Conservation (phyloP, 2,329 filamentous ascomycete species). For the Fusarium buxicola region DNA sequence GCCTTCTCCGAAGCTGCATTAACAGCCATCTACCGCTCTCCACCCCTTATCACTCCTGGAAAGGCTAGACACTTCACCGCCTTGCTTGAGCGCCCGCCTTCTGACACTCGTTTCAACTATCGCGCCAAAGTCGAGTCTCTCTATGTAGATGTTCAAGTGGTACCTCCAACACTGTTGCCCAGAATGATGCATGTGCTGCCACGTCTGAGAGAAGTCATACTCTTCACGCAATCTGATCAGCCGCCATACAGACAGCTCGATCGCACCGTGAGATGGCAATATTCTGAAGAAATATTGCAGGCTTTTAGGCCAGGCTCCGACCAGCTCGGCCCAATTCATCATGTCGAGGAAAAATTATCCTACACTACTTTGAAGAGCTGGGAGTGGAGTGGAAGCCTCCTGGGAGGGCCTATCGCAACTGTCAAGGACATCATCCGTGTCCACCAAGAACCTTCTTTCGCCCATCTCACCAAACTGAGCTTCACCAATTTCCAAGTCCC, state of each 20-base stretch:
- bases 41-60: constrained; percentile 66
- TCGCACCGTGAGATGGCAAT: constrained; percentile 73
- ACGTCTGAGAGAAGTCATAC: constrained; percentile 74
- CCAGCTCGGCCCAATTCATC: constrained; percentile 44
- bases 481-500: constrained; percentile 74
- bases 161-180: constrained; percentile 56
- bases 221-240: constrained; percentile 77
- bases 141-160: constrained; percentile 76
- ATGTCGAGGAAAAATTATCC: constrained; percentile 46
- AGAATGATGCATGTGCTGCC: constrained; percentile 72
- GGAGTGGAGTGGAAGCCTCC: constrained; percentile 70
- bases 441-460: constrained; percentile 69
- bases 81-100: constrained; percentile 66
- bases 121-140: constrained; percentile 76
- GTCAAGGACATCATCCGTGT: constrained; percentile 62
- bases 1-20: constrained; percentile 78
- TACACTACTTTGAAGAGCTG: constrained; percentile 62
- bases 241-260: constrained; percentile 72
- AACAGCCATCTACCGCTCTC: constrained; percentile 76
- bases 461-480: constrained; percentile 64
- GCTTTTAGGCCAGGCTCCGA: constrained; percentile 67
- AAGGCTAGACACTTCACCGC: constrained; percentile 60
- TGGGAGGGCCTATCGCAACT: constrained; percentile 58
- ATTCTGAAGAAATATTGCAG: constrained; percentile 73
- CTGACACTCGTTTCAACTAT: constrained; percentile 70